These are phyloP conservation scores for Suillus placidus DNA, from an alignment of 768 basidiomycete species.

Conservation along the genomic window DNA sequence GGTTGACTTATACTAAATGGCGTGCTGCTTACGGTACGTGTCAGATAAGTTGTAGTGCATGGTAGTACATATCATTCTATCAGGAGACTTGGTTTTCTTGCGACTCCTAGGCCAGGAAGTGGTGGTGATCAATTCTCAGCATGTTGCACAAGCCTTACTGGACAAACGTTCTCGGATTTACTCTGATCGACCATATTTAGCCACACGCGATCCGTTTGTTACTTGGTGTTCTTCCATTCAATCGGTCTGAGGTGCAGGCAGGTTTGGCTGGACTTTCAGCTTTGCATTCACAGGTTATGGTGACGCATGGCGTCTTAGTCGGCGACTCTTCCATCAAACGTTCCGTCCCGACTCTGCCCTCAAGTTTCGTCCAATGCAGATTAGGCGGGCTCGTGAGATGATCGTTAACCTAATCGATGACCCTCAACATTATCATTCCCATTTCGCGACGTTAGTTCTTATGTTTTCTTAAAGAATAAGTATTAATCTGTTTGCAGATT, in stretches of 20 bases:
- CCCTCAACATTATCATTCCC: constrained; percentile 33
- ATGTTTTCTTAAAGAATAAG: not conserved
- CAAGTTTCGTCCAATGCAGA: constrained; percentile 29
- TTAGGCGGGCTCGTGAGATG: constrained; percentile 27
- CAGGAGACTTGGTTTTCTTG: constrained; percentile 8
- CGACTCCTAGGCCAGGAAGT: constrained; percentile 2
- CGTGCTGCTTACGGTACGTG: constrained; percentile 17
- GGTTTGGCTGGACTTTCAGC: constrained; percentile 10
- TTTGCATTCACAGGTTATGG: constrained; percentile 5
- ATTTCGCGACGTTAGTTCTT: constrained; percentile 13
- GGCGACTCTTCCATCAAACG: constrained; percentile 40
- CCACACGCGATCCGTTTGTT: not conserved
- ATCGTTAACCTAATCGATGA: constrained; percentile 29
- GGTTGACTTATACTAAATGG: constrained; percentile 6
- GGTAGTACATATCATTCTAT: not conserved
- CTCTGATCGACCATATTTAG: constrained; percentile 11
- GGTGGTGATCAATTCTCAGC: constrained; percentile 5
- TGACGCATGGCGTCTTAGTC: constrained; percentile 27
- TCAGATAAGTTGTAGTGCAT: not conserved
- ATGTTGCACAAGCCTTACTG: constrained; percentile 3
- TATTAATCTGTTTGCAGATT: not conserved
- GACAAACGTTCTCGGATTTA: constrained; percentile 14
- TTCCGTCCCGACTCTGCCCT: constrained; percentile 35
- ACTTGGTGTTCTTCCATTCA: not conserved
- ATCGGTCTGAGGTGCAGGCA: not conserved